Percentiles rank a stretch among this genome's conserved stretches.
Conservation (phyloP, 2,329 filamentous ascomycete species). For the Ceratocystis papillata region DNA sequence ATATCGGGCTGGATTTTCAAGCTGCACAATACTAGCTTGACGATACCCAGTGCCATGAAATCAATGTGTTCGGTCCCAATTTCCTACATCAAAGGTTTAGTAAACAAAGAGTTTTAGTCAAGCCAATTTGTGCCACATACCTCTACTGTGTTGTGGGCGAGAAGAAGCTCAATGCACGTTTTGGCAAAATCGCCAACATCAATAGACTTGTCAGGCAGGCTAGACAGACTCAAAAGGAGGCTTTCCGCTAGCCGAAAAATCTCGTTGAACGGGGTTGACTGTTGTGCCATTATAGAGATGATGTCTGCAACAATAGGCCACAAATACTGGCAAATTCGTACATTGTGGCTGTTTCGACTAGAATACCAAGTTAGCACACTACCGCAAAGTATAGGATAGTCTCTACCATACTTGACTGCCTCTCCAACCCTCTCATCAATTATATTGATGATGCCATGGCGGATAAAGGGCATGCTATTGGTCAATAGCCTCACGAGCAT, state of each 20-base stretch:
- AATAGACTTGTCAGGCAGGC: neutral
- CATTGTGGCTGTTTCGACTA: constrained; percentile 21
- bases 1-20: constrained; percentile 9
- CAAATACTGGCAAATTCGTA: constrained; percentile 28
- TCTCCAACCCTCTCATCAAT: constrained; percentile 22
- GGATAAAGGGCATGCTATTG: constrained; percentile 29
- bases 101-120: neutral
- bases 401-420: neutral
- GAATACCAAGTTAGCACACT: neutral
- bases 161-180: constrained; percentile 2
- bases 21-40: constrained; percentile 5
- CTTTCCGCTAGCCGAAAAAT: constrained; percentile 20
- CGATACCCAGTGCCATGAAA: neutral
- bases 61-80: constrained; percentile 5
- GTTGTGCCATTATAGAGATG: constrained; percentile 30
- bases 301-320: constrained; percentile 32
- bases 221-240: neutral
- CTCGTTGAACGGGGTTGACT: constrained; percentile 32
- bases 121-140: neutral
- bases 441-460: constrained; percentile 33
- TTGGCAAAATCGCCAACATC: constrained; percentile 6
- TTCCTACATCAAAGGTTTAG: constrained; percentile 2
- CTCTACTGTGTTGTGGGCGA: neutral
- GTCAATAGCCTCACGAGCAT: constrained; percentile 25
- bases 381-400: neutral